Base-by-base conservation (phyloP, 495 filamentous ascomycete genomes). In the Neurospora sp. region DNA sequence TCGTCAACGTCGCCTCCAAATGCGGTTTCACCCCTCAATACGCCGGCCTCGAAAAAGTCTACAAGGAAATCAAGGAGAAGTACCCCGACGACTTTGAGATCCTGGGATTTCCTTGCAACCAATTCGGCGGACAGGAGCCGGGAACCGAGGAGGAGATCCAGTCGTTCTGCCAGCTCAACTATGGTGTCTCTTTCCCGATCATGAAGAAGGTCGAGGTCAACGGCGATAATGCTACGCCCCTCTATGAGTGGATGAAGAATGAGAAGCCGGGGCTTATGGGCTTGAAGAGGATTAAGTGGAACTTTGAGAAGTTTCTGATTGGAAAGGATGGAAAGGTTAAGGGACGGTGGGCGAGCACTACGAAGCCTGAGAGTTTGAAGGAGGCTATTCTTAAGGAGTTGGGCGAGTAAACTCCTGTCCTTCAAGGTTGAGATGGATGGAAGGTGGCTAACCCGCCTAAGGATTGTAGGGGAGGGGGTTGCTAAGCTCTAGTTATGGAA, bases 21-120 rank as follows among this genome's bases (percentile, higher is more conserved):
- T 99, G 96, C 85, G 96, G 96, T 80, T 98, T 98, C 89, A 98
- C 96, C 11, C 92, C 92, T n/a, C 96, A 99, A 84, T 98, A 94
- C 81, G 89, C 88, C 71, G 93, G 92, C 18, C 92, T 99, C 40
- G 94, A 99, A 87, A 90, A 88, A 73, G 85, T 99, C 74, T 97
- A 98, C 87, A 90, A 98, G 83, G 85, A 87, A 62, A 79, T 97
- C 79, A 88, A 86, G 70, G 85, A 86, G 69, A 83, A 86, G 73
- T 85, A 95, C 84, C 87, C 89, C 41, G 88, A 93, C 66, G 87
- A 92, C 76, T 95, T 99, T 84, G 83, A 86, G 75, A 89, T 99
- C 82, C 86, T 99, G 77, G 96, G 95, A 76, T 98, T 99, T 86
- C 96, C 96, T 72, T 98, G 95, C 89, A 98, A 98, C 86, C 96